Evolutionary conservation across 2,329 filamentous ascomycete genomes (phyloP), one percentile per base, ranked within the genome.

Genomic region (Microdochium paspali): DNA sequence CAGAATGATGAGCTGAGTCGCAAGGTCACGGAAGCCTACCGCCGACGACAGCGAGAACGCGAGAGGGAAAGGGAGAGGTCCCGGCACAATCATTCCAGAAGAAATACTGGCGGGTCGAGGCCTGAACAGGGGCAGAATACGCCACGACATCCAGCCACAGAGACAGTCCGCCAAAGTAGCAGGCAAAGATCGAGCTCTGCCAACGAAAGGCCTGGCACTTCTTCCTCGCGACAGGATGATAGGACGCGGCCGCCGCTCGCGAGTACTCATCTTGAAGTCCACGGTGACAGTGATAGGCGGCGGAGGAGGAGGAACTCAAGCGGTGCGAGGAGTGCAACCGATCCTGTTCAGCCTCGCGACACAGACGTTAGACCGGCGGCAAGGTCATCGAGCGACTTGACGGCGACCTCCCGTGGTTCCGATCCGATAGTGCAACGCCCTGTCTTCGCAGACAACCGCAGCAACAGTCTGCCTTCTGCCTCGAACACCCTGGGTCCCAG

Each of bases 1-100:
- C 87, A 90, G 58, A 89, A 96, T 60, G 90, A 96, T 58, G 88
- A 94, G 58, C 80, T 97, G 15, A 95, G 87, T 53, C 86, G 91
- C 58, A 82, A 86, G 50, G 95, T 97, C 56, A 90, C 90, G 2
- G 87, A 94, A 58, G 89, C 89, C 2, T 95, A 94, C 59, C 74
- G 87, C 49, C 77, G 87, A 51, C 76, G 88, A 25, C 88, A 94
- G 59, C 77, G 75, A n/a, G n/a, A n/a, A n/a, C n/a, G n/a, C n/a
- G n/a, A n/a, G n/a, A n/a, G n/a, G n/a, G n/a, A n/a, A n/a, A n/a
- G n/a, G 40, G 80, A 83, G 51, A 69, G 79, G 50, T 61, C 71
- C n/a, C 72, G 77, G 12, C 67, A 68, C 32, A 72, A 77, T 56
- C 57, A 68, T 20, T 62, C 65, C 10, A 67, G 71, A 55, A 71